These are phyloP conservation scores for Fusarium subtropicale DNA, from an alignment of 2,329 filamentous ascomycete species.

Conservation along the genomic window DNA sequence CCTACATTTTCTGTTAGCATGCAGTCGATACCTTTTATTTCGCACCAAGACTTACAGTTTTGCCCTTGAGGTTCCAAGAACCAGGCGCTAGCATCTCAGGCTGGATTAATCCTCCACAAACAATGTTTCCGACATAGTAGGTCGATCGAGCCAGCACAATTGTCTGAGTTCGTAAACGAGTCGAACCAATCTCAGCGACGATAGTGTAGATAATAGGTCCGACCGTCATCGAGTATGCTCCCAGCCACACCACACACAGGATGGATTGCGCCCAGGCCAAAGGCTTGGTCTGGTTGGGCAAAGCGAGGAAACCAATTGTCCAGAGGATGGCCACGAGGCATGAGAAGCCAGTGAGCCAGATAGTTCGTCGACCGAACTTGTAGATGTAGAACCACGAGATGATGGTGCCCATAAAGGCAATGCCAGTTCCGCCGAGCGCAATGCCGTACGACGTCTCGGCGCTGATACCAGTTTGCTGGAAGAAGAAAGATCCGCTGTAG, in stretches of 20 bases:
- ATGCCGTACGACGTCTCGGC: conserved; percentile 55
- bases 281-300: conserved; percentile 50
- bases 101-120: conserved; percentile 55
- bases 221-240: conserved; percentile 57
- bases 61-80: conserved; percentile 56
- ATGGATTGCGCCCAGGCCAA: conserved; percentile 57
- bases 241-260: conserved; percentile 59
- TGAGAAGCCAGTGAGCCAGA: conserved; percentile 57
- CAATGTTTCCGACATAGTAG: conserved; percentile 57
- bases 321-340: conserved; percentile 55
- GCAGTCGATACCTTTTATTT: not conserved
- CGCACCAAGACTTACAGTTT: conserved; percentile 48
- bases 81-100: conserved; percentile 55
- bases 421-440: conserved; percentile 56
- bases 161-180: conserved; percentile 57
- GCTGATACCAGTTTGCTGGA: conserved; percentile 58
- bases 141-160: conserved; percentile 55
- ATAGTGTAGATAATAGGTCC: conserved; percentile 59
- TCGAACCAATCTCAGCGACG: conserved; percentile 57
- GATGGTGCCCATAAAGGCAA: conserved; percentile 58
- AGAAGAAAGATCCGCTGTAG: conserved; percentile 60
- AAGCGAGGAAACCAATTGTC: conserved; percentile 57
- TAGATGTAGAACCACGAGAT: conserved; percentile 59
- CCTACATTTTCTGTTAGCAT: conserved; percentile 43
- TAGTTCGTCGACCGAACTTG: conserved; percentile 56